phyloP scores from a whole-genome alignment of 1,139 yeast species.

The Lodderomyces margitis region DNA sequence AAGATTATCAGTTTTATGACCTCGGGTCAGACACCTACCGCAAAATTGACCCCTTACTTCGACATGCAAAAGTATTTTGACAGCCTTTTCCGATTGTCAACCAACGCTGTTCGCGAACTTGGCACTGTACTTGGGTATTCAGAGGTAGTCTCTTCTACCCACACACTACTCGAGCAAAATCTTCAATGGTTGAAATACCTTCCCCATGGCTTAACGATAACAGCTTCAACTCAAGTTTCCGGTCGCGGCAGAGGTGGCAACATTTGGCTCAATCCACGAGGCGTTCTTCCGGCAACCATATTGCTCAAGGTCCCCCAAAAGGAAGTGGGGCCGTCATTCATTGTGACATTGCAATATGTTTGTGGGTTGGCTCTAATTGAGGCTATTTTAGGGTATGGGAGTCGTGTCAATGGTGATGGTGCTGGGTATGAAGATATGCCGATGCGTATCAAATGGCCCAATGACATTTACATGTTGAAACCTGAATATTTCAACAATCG shows the following conservation, averaged over 20 bases:
- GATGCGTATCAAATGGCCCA: slow-evolving; percentile 91
- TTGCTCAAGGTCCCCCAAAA: slow-evolving; percentile 62
- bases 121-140: slow-evolving; percentile 74
- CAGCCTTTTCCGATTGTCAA: slow-evolving; percentile 33
- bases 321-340: slow-evolving; percentile 26
- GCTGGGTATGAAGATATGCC: slow-evolving; percentile 75
- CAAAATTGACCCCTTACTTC: slow-evolving; percentile 66
- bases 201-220: slow-evolving; percentile 71
- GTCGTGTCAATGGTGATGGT: slow-evolving; percentile 37
- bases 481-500: slow-evolving; percentile 50
- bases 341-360: slow-evolving; percentile 84
- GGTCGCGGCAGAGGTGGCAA: slow-evolving; percentile 97
- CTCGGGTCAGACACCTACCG: slow-evolving; percentile 41
- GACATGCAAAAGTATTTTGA: slow-evolving; percentile 57
- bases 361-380: slow-evolving; percentile 84
- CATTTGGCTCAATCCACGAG: slow-evolving; percentile 91
- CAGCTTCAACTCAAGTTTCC: slow-evolving; percentile 80
- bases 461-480: slow-evolving; percentile 76
- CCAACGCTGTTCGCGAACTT: slow-evolving; percentile 31
- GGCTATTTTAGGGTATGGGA: slow-evolving; percentile 64
- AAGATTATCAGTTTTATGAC: slow-evolving; percentile 51
- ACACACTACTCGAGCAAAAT: slow-evolving; percentile 73
- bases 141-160: slow-evolving; percentile 89
- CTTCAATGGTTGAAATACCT: slow-evolving; percentile 52
- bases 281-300: slow-evolving; percentile 81